Percentiles rank a stretch among this genome's conserved stretches.
These are phyloP conservation scores for Dissophora ornata DNA, from an alignment of 192 early-diverging fungal species.

Conservation along the genomic window DNA sequence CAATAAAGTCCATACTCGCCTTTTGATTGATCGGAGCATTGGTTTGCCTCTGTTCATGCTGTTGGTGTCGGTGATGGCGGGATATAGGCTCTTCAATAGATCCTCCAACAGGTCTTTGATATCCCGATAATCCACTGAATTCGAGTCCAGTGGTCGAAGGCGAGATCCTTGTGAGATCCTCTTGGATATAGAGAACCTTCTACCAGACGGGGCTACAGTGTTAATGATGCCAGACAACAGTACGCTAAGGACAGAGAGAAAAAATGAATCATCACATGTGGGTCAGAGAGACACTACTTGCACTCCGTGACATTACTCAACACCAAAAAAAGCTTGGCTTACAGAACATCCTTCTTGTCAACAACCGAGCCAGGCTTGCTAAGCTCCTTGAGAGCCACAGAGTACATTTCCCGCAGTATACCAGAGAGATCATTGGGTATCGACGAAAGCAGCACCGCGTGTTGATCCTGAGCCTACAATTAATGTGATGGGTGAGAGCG, in stretches of 20 bases:
- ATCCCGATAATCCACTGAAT: not conserved
- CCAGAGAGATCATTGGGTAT: conserved; percentile 1
- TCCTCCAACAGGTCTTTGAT: conserved; percentile 12
- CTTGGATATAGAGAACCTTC: conserved; percentile 18
- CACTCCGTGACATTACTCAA: not conserved
- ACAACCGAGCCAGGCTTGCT: conserved; percentile 9
- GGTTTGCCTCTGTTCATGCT: conserved; percentile 19
- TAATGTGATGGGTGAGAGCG: not conserved
- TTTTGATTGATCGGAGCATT: conserved; percentile 9
- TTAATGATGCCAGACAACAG: conserved; percentile 23
- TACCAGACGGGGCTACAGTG: conserved; percentile 10
- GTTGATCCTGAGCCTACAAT: conserved; percentile 9
- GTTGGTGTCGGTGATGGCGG: conserved; percentile 4
- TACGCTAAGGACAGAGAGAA: conserved; percentile 12
- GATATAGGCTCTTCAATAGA: conserved; percentile 11
- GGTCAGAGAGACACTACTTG: not conserved
- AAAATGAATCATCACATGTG: conserved; percentile 1
- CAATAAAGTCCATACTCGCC: conserved; percentile 21
- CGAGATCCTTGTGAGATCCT: conserved; percentile 19
- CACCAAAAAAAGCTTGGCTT: conserved; percentile 15
- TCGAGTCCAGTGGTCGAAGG: conserved; percentile 14
- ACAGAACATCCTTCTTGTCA: conserved; percentile 28
- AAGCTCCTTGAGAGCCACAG: conserved; percentile 10
- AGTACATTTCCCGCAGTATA: conserved; percentile 15
- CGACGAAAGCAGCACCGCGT: not conserved